Conservation (phyloP, 345 rosid genomes). For the Stellera chamaejasme region DNA sequence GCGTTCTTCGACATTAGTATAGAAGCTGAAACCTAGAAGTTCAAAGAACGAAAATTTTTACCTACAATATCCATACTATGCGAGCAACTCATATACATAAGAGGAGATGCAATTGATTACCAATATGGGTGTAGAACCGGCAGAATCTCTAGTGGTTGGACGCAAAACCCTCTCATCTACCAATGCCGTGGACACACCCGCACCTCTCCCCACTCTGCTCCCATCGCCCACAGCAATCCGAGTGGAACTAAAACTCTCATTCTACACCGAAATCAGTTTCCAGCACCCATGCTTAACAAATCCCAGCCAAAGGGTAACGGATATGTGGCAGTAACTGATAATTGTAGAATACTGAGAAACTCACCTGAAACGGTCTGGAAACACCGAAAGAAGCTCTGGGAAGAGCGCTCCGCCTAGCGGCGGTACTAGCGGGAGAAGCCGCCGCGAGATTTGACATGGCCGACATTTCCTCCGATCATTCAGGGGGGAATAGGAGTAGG, state of each 20-base stretch:
- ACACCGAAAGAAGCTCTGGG: constrained; percentile 7
- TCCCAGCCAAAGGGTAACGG: background rate
- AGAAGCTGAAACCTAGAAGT: background rate
- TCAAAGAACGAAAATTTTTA: background rate
- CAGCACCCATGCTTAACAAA: background rate
- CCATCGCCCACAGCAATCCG: constrained; percentile 21
- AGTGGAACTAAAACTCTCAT: constrained; percentile 21
- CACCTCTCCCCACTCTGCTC: constrained; percentile 14
- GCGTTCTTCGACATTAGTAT: background rate
- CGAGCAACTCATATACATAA: too few relatives aligned
- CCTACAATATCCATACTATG: background rate
- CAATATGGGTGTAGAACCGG: constrained; percentile 46
- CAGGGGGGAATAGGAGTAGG: constrained; percentile 1
- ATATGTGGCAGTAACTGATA: constrained; percentile 9
- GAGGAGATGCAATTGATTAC: constrained; percentile 20
- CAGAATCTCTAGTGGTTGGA: constrained; percentile 21
- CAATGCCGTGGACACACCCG: constrained; percentile 43
- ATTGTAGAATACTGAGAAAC: background rate
- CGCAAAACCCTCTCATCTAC: constrained; percentile 57
- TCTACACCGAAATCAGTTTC: constrained; percentile 21
- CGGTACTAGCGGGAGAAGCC: background rate
- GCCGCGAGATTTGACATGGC: constrained; percentile 15
- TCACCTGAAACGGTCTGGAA: constrained; percentile 12
- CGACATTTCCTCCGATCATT: constrained; percentile 19
- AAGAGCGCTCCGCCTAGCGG: constrained; percentile 3